phyloP scores from a whole-genome alignment of 2,329 filamentous ascomycete genomes.

The Penicillium crustosum region DNA sequence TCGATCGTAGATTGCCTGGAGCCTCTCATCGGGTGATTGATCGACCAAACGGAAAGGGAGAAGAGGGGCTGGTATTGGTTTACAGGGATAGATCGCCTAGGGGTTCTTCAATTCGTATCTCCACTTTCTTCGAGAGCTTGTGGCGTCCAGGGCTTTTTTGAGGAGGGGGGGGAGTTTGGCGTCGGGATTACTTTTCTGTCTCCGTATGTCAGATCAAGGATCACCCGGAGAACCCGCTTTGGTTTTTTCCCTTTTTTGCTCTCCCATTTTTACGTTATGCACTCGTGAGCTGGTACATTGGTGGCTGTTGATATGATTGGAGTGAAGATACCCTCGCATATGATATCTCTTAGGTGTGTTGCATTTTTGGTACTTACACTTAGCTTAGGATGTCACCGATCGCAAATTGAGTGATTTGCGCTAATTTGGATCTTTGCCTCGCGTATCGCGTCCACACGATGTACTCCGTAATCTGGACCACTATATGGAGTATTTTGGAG shows the following conservation, averaged over 20 bases:
- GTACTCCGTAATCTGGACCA: not conserved
- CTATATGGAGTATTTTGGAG: not conserved
- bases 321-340: slow-evolving; percentile 28
- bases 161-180: not conserved
- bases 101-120: slow-evolving; percentile 22
- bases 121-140: slow-evolving; percentile 28
- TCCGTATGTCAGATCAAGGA: slow-evolving; percentile 5
- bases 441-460: not conserved
- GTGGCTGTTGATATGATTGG: slow-evolving; percentile 9
- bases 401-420: not conserved
- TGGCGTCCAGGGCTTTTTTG: slow-evolving; percentile 7
- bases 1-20: slow-evolving; percentile 19
- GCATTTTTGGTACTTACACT: not conserved
- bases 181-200: not conserved
- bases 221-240: not conserved
- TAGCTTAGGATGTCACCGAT: not conserved
- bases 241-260: not conserved
- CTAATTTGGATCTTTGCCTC: not conserved
- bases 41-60: slow-evolving; percentile 18
- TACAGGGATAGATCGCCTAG: slow-evolving; percentile 23
- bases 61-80: slow-evolving; percentile 16
- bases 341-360: slow-evolving; percentile 33
- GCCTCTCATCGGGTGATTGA: slow-evolving; percentile 27
- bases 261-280: not conserved
- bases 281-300: not conserved